Conservation (phyloP, 2,329 filamentous ascomycete genomes). For the Ascomycota sp. region DNA sequence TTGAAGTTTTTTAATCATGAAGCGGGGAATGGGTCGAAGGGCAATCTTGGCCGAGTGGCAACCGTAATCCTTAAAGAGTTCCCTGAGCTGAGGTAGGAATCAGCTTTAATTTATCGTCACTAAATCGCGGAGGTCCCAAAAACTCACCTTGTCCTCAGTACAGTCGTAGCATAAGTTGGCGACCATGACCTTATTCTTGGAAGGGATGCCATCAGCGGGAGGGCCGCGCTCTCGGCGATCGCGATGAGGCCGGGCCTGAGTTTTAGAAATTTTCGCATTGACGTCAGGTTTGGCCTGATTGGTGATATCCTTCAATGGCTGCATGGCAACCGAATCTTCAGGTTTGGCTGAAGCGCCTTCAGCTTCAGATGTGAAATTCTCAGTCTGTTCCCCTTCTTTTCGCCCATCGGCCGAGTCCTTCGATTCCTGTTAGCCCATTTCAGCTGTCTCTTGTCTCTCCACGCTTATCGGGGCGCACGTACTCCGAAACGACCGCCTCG, state of each 20-base stretch:
- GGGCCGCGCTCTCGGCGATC: conserved; percentile 71
- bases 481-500: conserved; percentile 30
- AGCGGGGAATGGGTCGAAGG: conserved; percentile 91
- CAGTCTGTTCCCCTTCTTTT: conserved; percentile 22
- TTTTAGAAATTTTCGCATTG: conserved; percentile 37
- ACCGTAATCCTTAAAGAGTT: conserved; percentile 84
- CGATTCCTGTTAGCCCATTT: not conserved
- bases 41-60: conserved; percentile 95
- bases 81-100: conserved; percentile 84
- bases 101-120: no score
- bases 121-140: no score
- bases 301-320: conserved; percentile 41
- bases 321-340: conserved; percentile 28
- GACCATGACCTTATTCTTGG: conserved; percentile 99
- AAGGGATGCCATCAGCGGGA: conserved; percentile 89
- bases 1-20: conserved; percentile 99
- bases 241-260: conserved; percentile 31
- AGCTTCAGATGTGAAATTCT: conserved; percentile 21
- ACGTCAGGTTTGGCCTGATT: conserved; percentile 36
- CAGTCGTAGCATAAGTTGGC: conserved; percentile 97
- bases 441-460: not conserved
- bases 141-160: conserved; percentile 77
- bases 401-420: conserved; percentile 20
- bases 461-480: conserved; percentile 3
- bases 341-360: conserved; percentile 24